Evolutionary conservation across 192 early-diverging fungal species (phyloP), one percentile per base, ranked within the genome.

Genomic region (Podila epigama): DNA sequence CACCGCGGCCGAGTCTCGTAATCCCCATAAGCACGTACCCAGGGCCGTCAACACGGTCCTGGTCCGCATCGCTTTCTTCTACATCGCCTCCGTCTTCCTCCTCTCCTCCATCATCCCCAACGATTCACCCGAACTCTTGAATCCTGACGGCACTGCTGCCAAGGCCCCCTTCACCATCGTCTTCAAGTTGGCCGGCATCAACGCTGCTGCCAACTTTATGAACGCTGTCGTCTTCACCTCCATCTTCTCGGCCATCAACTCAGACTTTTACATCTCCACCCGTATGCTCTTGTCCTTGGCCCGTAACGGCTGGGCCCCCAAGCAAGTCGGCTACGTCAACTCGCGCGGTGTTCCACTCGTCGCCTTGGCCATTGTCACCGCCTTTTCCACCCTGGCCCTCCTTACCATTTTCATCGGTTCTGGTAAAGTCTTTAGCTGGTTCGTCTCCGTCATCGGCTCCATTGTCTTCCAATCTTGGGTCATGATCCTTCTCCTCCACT

Each of bases 401-500:
- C 81, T 85, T 41, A 84, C 89, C 16, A 89, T 87, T 41, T 70
- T 91, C 53, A 84, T 89, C 11, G 86, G 87, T 37, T 90, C 92
- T 51, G 86, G 90, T 22, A 69, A 84, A 11, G 88, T 92, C 27
- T 96, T 95, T 58, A 75, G 71, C 29, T 91, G 88, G 80, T 79
- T 91, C 37, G 82, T 90, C 39, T 84, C 84, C 48, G 62, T 91
- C 4, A 87, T 91, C 11, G 90, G 92, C 0, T 85, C 95, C 16
- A 82, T 92, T 16, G 90, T 93, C 25, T 89, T 97, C 56, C 82
- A 91, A 15, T 92, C 91, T 53, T 97, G 95, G 95, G 57, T 94
- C n/a, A 84, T 88, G 37, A 97, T 97, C 64, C 84, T 87, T 16
- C 65, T 94, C 57, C 91, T 89, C 42, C 94, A 97, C 67, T 81